Evolutionary conservation across 2,329 filamentous ascomycete species (phyloP), one percentile per base, ranked within the genome.

Genomic region (Cladosporium sp.): DNA sequence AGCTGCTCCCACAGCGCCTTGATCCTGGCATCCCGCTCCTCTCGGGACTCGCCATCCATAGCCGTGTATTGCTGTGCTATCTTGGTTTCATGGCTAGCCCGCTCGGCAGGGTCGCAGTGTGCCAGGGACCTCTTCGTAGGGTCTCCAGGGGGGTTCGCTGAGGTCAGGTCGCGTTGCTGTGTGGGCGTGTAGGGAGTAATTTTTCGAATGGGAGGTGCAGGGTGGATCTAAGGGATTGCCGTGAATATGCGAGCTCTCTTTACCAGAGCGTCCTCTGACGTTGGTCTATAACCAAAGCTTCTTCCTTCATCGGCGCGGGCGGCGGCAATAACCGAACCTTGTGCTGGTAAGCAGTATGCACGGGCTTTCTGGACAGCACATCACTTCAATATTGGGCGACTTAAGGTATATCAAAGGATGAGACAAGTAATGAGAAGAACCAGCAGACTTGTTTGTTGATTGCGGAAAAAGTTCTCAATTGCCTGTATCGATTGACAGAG

Each of bases 1-100:
- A 99, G 86, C 74, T 87, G 89, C 76, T 82, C 83, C 93, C 94
- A 98, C 75, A 98, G 87, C 78, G 88, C 85, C 80, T 92, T 89
- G 74, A 97, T 87, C 75, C 93, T 87, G 79, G 88, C 86, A 81
- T 96, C 92, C 77, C 91, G 88, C 81, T 91, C 86, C 79, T 90
- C 90, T 78, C 90, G 86, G 74, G 89, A 89, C 82, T 95, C 92
- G 78, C 83, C 85, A 82, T 92, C 84, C 85, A 92, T 91, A 80
- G 69, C 71, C 67, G 69, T 64, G 30, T 61, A 38, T 59, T 59
- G 30, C 64, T 52, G 64, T 66, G 70, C 68, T 72, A 72, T 65
- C 67, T 72, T 64, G 69, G 67, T 70, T 69, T 70, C 70, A 72
- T 72, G 66, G 65, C 60, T 63, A 63, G 59, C 47, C 60, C 60